Evolutionary conservation across 768 basidiomycete species (phyloP).

Genomic region (Russula brevipes): DNA sequence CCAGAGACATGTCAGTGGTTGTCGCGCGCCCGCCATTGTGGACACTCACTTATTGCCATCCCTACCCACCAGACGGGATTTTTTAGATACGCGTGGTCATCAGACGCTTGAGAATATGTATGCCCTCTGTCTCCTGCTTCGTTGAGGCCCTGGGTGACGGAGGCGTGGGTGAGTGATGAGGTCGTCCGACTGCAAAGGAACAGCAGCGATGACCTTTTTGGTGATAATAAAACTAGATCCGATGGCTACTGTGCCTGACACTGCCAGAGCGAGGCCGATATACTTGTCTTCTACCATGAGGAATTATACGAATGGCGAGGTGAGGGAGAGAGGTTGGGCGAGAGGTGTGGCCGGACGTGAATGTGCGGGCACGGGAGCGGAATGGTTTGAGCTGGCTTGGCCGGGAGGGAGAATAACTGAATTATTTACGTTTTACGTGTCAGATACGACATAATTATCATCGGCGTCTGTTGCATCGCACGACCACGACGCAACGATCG

Average conservation of each 20-base stretch:
- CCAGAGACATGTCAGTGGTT: not conserved
- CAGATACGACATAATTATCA: too few species aligned
- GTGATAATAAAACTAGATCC: slow-evolving; percentile 98
- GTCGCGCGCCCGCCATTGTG: not conserved
- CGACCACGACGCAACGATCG: too few species aligned
- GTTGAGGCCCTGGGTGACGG: slow-evolving; percentile 68
- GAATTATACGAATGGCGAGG: not conserved
- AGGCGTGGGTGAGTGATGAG: slow-evolving; percentile 12
- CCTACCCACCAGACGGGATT: slow-evolving; percentile 99
- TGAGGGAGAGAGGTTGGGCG: not conserved
- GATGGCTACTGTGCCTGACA: slow-evolving; percentile 80
- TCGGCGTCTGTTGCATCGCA: too few species aligned
- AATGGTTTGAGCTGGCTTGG: too few species aligned
- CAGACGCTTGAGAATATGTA: slow-evolving; percentile 57
- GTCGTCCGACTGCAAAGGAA: not conserved
- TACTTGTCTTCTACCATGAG: slow-evolving; percentile 89
- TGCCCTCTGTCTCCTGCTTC: slow-evolving; percentile 62
- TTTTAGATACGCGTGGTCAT: slow-evolving; percentile 77
- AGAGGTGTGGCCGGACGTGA: not conserved
- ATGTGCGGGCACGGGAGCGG: too few species aligned
- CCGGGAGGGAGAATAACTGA: too few species aligned
- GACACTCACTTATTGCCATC: slow-evolving; percentile 76
- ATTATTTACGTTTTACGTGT: too few species aligned
- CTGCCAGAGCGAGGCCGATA: slow-evolving; percentile 85
- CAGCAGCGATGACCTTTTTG: slow-evolving; percentile 67